These are phyloP conservation scores for Erodium maritimum DNA, from an alignment of 345 rosid species.

Conservation along the genomic window DNA sequence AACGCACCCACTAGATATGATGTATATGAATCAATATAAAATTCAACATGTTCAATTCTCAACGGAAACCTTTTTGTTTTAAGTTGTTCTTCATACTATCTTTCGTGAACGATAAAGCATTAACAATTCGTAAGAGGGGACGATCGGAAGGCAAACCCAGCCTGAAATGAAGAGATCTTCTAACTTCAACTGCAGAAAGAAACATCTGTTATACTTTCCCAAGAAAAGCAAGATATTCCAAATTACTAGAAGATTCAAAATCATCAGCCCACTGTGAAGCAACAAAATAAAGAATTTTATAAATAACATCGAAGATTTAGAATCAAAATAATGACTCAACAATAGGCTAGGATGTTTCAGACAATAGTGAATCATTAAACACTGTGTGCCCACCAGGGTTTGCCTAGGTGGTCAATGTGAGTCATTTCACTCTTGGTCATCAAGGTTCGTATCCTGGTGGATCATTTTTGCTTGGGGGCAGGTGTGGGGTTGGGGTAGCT, in stretches of 20 bases:
- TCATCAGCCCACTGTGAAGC: neutral
- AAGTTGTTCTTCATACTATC: slow-evolving; percentile 28
- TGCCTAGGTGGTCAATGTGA: too few species aligned
- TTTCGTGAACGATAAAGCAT: slow-evolving; percentile 37
- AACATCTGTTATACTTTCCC: neutral
- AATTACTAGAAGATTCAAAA: slow-evolving; percentile 4
- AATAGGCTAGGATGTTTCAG: neutral
- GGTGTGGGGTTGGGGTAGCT: too few species aligned
- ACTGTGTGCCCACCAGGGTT: too few species aligned
- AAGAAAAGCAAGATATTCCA: neutral
- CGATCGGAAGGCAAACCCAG: slow-evolving; percentile 79
- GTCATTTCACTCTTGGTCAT: too few species aligned
- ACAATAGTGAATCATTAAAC: neutral
- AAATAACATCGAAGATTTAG: neutral
- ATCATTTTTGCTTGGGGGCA: too few species aligned
- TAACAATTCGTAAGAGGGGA: slow-evolving; percentile 76
- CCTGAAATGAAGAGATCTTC: slow-evolving; percentile 64
- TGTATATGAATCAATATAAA: neutral
- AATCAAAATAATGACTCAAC: neutral
- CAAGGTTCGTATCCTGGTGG: too few species aligned
- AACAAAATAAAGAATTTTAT: neutral
- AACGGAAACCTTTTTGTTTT: slow-evolving; percentile 41
- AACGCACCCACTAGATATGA: neutral
- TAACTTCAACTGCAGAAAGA: slow-evolving; percentile 49
- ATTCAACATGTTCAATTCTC: neutral